These are phyloP conservation scores for Coprinopsis strossmayeri DNA, from an alignment of 768 basidiomycete genomes.

Conservation along the genomic window DNA sequence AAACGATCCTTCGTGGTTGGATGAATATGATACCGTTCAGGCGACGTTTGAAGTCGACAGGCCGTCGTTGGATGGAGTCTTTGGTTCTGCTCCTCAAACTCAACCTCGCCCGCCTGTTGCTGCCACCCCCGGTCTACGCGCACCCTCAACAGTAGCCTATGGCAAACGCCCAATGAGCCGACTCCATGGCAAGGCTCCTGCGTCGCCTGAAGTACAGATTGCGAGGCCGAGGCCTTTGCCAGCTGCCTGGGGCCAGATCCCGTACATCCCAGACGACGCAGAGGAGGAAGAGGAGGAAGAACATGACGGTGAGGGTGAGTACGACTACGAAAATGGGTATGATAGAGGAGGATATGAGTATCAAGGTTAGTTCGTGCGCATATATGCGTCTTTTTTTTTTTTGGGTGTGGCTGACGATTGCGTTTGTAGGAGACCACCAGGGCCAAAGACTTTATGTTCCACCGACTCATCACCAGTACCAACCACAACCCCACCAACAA, in stretches of 20 bases:
- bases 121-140: too few relatives aligned
- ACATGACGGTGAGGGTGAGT: not conserved
- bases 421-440: not conserved
- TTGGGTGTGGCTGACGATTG: not conserved
- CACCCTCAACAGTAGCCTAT: too few relatives aligned
- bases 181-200: too few relatives aligned
- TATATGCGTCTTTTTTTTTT: not conserved
- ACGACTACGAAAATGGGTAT: not conserved
- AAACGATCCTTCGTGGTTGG: constrained; percentile 5
- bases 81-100: not conserved
- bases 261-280: constrained; percentile 10
- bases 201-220: constrained; percentile 4
- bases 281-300: constrained; percentile 9
- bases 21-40: not conserved
- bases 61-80: constrained; percentile 6
- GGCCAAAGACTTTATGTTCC: not conserved
- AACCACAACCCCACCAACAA: not conserved
- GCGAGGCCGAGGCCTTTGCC: constrained; percentile 4
- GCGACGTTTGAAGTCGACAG: not conserved
- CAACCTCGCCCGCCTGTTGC: too few relatives aligned
- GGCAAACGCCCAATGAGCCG: too few relatives aligned
- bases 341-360: not conserved
- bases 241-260: constrained; percentile 1
- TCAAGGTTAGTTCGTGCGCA: too few relatives aligned
- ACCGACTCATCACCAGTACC: not conserved